Conservation (phyloP, 1,284 basidiomycete genomes). For the Cutaneotrichosporon sp. region DNA sequence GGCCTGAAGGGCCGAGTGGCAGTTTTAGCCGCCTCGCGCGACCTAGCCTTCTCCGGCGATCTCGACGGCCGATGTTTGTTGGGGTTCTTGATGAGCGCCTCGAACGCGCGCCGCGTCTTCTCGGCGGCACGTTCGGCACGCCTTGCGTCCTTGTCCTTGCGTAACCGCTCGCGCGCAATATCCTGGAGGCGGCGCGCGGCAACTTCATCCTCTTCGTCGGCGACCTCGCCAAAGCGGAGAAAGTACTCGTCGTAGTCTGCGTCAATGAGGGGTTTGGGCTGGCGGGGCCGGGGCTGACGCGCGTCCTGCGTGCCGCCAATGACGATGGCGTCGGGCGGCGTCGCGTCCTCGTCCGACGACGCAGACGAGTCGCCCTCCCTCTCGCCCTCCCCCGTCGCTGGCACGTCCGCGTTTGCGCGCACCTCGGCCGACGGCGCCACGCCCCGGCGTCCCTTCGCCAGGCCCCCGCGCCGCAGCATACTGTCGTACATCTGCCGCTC, state of each 20-base stretch:
- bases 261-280: constrained; percentile 21
- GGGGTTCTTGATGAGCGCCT: constrained; percentile 21
- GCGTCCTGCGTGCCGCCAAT: constrained; percentile 31
- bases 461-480: constrained; percentile 35
- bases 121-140: constrained; percentile 22
- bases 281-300: background rate
- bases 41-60: background rate
- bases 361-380: background rate
- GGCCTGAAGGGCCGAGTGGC: background rate
- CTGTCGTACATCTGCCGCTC: constrained; percentile 43
- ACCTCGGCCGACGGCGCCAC: constrained; percentile 11
- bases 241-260: constrained; percentile 40
- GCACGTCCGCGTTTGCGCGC: constrained; percentile 12
- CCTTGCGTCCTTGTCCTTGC: constrained; percentile 26
- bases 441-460: constrained; percentile 25
- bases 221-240: constrained; percentile 26
- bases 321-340: constrained; percentile 30
- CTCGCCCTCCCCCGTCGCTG: background rate
- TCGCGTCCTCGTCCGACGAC: constrained; percentile 6
- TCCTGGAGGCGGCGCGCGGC: constrained; percentile 22
- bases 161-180: constrained; percentile 29
- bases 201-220: constrained; percentile 29
- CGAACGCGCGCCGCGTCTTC: constrained; percentile 23
- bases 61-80: constrained; percentile 11
- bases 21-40: constrained; percentile 1